Evolutionary conservation across 805 yeast genomes (phyloP), one percentile per base, ranked within the genome.

Genomic region (Candida easanensis): DNA sequence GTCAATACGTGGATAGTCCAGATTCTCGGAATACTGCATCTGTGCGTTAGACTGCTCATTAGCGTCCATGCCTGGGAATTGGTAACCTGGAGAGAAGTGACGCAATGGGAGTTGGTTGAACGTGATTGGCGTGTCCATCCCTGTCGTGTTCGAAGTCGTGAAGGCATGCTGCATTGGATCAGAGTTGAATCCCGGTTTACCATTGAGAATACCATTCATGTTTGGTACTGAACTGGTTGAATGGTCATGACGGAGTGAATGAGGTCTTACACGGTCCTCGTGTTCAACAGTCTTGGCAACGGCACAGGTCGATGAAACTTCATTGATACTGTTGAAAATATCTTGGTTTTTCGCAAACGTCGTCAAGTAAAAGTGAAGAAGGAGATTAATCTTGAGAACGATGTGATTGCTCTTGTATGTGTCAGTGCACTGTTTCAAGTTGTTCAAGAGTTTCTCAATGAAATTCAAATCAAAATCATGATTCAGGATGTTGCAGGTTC

Each of bases 291-390:
- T 30, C 23, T 53, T 48, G 10, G 48, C 49, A 13, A 54, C 35
- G 6, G 52, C 33, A 1, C 50, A 48, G 4, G 46, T 26, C 1
- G 51, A 38, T 3, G 49, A 15, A 8, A 38, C 53, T n/a, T 53
- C 52, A 13, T 42, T 40, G 23, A 56, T 32, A 17, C 45, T 33
- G 35, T 52, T 48, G 36, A 58, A 55, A 3, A 50, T 45, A 25
- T 54, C 54, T 20, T 52, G 57, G 37, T 56, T 53, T 41, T 57
- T 58, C 18, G 57, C 48, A 46, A 56, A 58, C 4, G 63, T 57
- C 3, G 62, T 56, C 28, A 57, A 34, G 32, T 58, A 57, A 20
- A 58, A 58, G 33, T 54, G 54, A 27, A 58, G 42, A 36, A 57
- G 33, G 18, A 58, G 32, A 34, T 56, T 45, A 16, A 56, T 40